A percentile compares a stretch with the other conserved stretches of the same genome.
phyloP scores from a whole-genome alignment of 352 stramenopile species.

The Pythium rishiriense region DNA sequence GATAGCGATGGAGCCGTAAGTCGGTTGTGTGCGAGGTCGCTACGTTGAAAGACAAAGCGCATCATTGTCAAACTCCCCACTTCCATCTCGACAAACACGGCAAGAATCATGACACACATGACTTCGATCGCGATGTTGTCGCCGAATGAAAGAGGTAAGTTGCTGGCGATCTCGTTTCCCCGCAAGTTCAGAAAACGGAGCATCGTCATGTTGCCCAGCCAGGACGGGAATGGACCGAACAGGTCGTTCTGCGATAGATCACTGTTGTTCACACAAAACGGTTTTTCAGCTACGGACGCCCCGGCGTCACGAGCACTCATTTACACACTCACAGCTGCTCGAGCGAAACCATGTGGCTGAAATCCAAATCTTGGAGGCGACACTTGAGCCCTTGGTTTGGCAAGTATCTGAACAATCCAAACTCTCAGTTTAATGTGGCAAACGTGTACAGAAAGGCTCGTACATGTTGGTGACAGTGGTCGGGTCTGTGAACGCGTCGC shows the following conservation, averaged over 20 bases:
- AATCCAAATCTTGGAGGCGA: slow-evolving; percentile 47
- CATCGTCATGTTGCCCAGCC: slow-evolving; percentile 63
- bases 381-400: slow-evolving; percentile 49
- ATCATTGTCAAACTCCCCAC: too few species aligned
- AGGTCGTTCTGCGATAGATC: slow-evolving; percentile 61
- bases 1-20: slow-evolving; percentile 22
- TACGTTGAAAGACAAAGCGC: neutral
- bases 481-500: slow-evolving; percentile 60
- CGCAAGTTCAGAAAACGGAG: slow-evolving; percentile 64
- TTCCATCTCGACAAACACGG: too few species aligned
- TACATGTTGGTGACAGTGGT: slow-evolving; percentile 78
- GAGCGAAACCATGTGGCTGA: slow-evolving; percentile 71
- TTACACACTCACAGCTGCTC: slow-evolving; percentile 65
- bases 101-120: slow-evolving; percentile 36
- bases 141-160: slow-evolving; percentile 48
- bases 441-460: neutral
- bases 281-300: neutral
- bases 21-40: slow-evolving; percentile 21
- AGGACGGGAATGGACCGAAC: slow-evolving; percentile 50
- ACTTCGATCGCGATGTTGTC: slow-evolving; percentile 65
- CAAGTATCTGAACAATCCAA: slow-evolving; percentile 44
- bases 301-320: slow-evolving; percentile 17
- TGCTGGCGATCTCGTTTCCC: slow-evolving; percentile 44
- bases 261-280: neutral
- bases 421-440: neutral